These are phyloP conservation scores for Pythium vanterpoolii DNA, from an alignment of 352 stramenopile genomes.

Conservation along the genomic window DNA sequence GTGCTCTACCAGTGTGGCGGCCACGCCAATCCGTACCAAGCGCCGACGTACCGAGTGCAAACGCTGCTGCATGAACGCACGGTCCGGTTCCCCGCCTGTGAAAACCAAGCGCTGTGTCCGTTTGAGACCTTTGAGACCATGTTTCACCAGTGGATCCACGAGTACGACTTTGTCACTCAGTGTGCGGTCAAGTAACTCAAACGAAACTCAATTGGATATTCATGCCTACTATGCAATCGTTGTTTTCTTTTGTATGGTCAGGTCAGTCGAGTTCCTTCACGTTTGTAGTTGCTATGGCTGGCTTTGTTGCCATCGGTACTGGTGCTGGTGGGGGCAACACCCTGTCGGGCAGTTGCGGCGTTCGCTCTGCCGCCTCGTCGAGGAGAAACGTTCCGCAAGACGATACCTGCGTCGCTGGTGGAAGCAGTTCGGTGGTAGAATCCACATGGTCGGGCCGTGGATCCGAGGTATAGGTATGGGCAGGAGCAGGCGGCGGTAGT, in stretches of 20 bases:
- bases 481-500: constrained; percentile 1
- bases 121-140: constrained; percentile 53
- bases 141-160: constrained; percentile 63
- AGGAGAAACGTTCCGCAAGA: neutral
- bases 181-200: constrained; percentile 27
- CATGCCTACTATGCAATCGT: neutral
- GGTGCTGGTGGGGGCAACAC: constrained; percentile 23
- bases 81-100: constrained; percentile 54
- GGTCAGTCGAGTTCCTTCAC: constrained; percentile 50
- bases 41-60: constrained; percentile 39
- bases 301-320: neutral
- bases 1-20: constrained; percentile 66
- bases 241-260: neutral
- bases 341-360: neutral
- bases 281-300: constrained; percentile 31
- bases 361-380: neutral
- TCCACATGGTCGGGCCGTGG: neutral
- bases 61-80: constrained; percentile 66
- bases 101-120: constrained; percentile 37
- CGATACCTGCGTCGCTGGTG: constrained; percentile 3
- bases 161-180: constrained; percentile 60
- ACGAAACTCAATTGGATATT: neutral
- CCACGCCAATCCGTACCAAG: neutral
- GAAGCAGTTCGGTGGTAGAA: neutral
- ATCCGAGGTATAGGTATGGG: too few relatives aligned